phyloP scores from a whole-genome alignment of 805 yeast genomes.

The Jamesozyma spencerorum region DNA sequence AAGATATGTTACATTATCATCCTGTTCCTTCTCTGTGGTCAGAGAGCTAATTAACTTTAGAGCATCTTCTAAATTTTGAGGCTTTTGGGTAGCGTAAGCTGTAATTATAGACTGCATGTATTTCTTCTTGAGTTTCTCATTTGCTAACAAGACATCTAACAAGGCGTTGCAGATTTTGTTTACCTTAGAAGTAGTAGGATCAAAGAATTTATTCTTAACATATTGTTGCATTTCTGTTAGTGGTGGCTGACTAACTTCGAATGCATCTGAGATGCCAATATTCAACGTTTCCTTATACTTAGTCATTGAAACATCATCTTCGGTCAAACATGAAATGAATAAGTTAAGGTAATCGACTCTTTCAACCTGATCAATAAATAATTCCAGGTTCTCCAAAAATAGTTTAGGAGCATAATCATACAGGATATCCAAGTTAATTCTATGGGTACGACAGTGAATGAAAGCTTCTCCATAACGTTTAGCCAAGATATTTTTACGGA shows the following conservation, averaged over 20 bases:
- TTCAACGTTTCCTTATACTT: conserved; percentile 69
- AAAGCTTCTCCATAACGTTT: conserved; percentile 66
- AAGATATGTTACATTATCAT: conserved; percentile 66
- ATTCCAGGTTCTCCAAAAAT: conserved; percentile 54
- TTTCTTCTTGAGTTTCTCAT: conserved; percentile 42
- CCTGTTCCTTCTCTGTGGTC: conserved; percentile 41
- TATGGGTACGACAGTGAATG: conserved; percentile 73
- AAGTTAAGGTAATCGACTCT: conserved; percentile 72
- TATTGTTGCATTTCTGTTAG: conserved; percentile 33
- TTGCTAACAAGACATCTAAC: conserved; percentile 41
- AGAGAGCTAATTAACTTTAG: conserved; percentile 50
- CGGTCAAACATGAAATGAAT: conserved; percentile 75
- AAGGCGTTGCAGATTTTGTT: conserved; percentile 70
- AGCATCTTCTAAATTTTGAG: conserved; percentile 76
- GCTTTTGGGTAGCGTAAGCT: conserved; percentile 84
- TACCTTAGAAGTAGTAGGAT: conserved; percentile 46
- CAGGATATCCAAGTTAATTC: conserved; percentile 82
- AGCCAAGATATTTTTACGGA: conserved; percentile 55
- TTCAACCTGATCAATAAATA: conserved; percentile 61
- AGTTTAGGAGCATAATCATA: conserved; percentile 76
- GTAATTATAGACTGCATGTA: conserved; percentile 76
- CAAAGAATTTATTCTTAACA: conserved; percentile 33
- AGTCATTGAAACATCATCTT: conserved; percentile 75
- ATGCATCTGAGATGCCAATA: conserved; percentile 20
- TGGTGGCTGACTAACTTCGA: conserved; percentile 25